Percentiles rank a stretch among this genome's conserved stretches.
These are phyloP conservation scores for Comarum palustre DNA, from an alignment of 306 rosid genomes.

Conservation along the genomic window DNA sequence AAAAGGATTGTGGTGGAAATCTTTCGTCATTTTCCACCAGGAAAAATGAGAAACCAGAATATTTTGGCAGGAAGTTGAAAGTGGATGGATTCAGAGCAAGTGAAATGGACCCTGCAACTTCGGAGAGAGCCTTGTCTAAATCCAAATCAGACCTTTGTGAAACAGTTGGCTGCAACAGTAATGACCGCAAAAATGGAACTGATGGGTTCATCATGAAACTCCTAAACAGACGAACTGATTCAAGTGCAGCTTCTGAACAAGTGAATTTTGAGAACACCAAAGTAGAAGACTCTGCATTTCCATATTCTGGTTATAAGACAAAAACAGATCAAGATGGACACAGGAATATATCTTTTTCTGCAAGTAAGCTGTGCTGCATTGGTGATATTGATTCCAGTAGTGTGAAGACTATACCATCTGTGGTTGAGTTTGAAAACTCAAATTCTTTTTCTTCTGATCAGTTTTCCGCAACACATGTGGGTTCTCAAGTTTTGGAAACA, in stretches of 20 bases:
- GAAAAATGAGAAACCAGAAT: constrained; percentile 21
- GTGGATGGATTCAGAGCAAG: constrained; percentile 16
- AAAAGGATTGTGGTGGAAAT: constrained; percentile 23
- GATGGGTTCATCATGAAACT: constrained; percentile 6
- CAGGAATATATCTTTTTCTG: constrained; percentile 22
- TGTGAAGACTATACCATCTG: constrained; percentile 24
- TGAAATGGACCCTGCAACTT: constrained; percentile 21
- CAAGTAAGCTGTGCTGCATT: constrained; percentile 18
- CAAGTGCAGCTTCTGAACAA: background rate
- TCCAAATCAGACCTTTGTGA: constrained; percentile 9
- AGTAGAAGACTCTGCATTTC: constrained; percentile 15
- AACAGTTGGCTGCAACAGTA: constrained; percentile 20
- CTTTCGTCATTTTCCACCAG: constrained; percentile 20
- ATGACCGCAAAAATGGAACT: constrained; percentile 14
- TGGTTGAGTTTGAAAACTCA: constrained; percentile 1
- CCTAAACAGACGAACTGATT: constrained; percentile 19
- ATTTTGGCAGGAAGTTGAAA: constrained; percentile 11
- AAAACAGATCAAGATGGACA: constrained; percentile 20
- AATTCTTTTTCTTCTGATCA: constrained; percentile 15
- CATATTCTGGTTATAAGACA: constrained; percentile 18
- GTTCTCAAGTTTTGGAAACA: constrained; percentile 24
- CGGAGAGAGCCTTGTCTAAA: constrained; percentile 18
- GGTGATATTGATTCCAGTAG: constrained; percentile 29
- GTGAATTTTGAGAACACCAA: constrained; percentile 18
- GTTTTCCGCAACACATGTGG: constrained; percentile 23